Percentiles rank a stretch among this genome's conserved stretches.
Evolutionary conservation across 768 basidiomycete species (phyloP).

Genomic region (Astraeus odoratus): DNA sequence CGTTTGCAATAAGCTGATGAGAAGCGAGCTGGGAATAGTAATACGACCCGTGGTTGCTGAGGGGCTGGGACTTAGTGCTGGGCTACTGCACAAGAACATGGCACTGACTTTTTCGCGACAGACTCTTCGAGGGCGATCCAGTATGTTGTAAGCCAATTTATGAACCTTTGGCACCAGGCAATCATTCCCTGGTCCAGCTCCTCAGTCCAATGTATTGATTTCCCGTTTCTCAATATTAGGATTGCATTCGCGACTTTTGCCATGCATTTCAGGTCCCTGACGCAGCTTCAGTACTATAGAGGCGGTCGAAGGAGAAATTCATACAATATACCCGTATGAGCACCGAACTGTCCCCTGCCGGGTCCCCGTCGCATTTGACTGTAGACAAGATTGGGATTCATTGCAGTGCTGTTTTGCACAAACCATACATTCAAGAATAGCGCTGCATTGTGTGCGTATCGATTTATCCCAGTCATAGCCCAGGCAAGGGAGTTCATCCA

Average conservation of each 20-base stretch:
- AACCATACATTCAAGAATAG: slow-evolving; percentile 53
- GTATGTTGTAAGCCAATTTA: slow-evolving; percentile 48
- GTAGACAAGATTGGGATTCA: slow-evolving; percentile 62
- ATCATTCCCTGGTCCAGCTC: slow-evolving; percentile 44
- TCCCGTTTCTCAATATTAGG: slow-evolving; percentile 43
- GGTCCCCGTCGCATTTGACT: slow-evolving; percentile 34
- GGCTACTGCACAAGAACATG: not conserved
- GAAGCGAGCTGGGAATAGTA: slow-evolving; percentile 56
- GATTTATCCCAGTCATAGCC: slow-evolving; percentile 34
- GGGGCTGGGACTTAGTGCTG: not conserved
- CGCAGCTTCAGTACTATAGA: not conserved
- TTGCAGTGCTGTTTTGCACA: slow-evolving; percentile 45
- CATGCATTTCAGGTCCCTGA: slow-evolving; percentile 53
- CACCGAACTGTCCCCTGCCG: slow-evolving; percentile 25
- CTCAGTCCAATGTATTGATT: slow-evolving; percentile 46
- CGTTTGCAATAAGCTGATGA: slow-evolving; percentile 47
- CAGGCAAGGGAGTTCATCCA: slow-evolving; percentile 56
- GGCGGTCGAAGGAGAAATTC: slow-evolving; percentile 14
- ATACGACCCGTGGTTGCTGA: slow-evolving; percentile 64
- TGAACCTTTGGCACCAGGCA: slow-evolving; percentile 47
- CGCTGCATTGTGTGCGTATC: slow-evolving; percentile 38
- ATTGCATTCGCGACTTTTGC: slow-evolving; percentile 49
- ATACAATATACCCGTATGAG: slow-evolving; percentile 50
- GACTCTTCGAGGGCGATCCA: slow-evolving; percentile 41
- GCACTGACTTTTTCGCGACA: slow-evolving; percentile 43